phyloP scores from a whole-genome alignment of 192 early-diverging fungal genomes.

The Coemansia sp. region DNA sequence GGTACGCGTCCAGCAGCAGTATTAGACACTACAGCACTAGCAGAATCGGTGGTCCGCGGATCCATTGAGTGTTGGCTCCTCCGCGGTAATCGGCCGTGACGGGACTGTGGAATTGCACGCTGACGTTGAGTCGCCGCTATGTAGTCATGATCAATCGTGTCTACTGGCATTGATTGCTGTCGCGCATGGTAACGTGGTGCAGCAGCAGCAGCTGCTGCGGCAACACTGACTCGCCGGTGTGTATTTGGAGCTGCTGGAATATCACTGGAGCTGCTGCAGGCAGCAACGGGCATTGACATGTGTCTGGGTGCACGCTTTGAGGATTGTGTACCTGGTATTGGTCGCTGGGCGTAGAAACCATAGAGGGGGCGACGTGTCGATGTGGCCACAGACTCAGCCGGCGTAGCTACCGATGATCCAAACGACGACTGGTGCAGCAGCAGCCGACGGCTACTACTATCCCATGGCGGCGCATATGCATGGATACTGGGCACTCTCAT shows the following conservation, averaged over 20 bases:
- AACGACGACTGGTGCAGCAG: constrained; percentile 12
- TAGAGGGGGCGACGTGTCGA: constrained; percentile 12
- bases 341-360: constrained; percentile 15
- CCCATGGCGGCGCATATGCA: constrained; percentile 8
- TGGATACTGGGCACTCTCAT: not conserved
- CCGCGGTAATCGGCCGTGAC: no score
- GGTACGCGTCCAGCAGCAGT: not conserved
- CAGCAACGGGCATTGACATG: constrained; percentile 28
- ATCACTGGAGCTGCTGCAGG: not conserved
- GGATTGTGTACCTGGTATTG: not conserved
- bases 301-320: constrained; percentile 13
- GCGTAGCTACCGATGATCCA: constrained; percentile 2
- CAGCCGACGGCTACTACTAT: constrained; percentile 16
- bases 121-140: not conserved
- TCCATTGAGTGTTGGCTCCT: constrained; percentile 4
- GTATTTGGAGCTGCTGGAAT: no score
- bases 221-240: not conserved
- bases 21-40: not conserved
- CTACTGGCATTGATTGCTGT: not conserved
- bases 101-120: not conserved
- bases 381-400: not conserved
- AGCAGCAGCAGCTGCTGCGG: constrained; percentile 4
- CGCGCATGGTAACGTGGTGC: not conserved
- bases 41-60: not conserved
- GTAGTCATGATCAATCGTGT: not conserved